These are phyloP conservation scores for Plenodomus biglobosus DNA, from an alignment of 2,329 filamentous ascomycete genomes.

Conservation along the genomic window DNA sequence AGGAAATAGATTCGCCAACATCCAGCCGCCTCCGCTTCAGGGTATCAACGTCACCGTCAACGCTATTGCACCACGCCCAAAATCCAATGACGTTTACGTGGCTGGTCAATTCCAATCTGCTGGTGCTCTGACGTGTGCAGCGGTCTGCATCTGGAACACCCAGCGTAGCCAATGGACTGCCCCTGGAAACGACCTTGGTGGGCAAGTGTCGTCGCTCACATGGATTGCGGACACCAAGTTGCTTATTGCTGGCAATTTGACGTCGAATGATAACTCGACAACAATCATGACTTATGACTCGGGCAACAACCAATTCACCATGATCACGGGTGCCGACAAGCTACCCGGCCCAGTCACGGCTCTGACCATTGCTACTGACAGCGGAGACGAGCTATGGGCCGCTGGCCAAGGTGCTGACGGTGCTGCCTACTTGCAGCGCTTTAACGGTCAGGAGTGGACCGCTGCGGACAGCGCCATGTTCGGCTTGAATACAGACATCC, in stretches of 20 bases:
- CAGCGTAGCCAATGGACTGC: conserved; percentile 74
- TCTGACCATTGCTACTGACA: conserved; percentile 71
- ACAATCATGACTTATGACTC: conserved; percentile 74
- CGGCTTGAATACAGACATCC: conserved; percentile 66
- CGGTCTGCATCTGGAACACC: conserved; percentile 77
- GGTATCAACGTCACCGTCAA: conserved; percentile 74
- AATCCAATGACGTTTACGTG: conserved; percentile 75
- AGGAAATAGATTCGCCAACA: conserved; percentile 60
- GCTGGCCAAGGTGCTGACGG: conserved; percentile 70
- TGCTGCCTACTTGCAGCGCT: conserved; percentile 78
- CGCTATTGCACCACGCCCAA: conserved; percentile 71
- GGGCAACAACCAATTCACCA: conserved; percentile 66
- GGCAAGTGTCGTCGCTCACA: conserved; percentile 69
- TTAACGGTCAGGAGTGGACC: conserved; percentile 71
- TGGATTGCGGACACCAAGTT: conserved; percentile 75
- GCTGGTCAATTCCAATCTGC: conserved; percentile 83
- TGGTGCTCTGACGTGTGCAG: conserved; percentile 78
- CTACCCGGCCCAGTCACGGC: conserved; percentile 81
- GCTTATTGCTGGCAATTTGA: conserved; percentile 76
- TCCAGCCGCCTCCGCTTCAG: conserved; percentile 73
- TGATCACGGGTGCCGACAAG: conserved; percentile 60
- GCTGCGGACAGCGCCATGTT: conserved; percentile 61
- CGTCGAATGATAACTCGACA: conserved; percentile 64
- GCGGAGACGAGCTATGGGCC: conserved; percentile 77
- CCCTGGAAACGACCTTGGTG: conserved; percentile 71